Evolutionary conservation across 2,329 filamentous ascomycete genomes (phyloP), one percentile per base, ranked within the genome.

Genomic region (Alternaria conjuncta): DNA sequence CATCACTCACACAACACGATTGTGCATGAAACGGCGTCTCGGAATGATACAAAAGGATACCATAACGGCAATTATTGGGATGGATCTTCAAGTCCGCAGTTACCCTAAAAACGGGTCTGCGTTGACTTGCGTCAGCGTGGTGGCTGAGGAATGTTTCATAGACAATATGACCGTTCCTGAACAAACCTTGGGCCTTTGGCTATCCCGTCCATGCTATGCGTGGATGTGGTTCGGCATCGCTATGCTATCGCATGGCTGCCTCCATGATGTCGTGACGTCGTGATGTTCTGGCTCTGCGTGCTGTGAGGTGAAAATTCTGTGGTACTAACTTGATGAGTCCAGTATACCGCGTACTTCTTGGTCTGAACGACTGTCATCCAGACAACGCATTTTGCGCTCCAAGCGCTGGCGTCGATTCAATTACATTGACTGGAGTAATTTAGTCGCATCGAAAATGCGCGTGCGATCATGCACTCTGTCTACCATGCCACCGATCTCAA

Each of bases 81-180:
- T 64, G 71, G 74, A 65, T 67, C 45, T 66, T 71, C 72, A 75
- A 72, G 74, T 73, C 73, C 71, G 67, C 68, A 71, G 66, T 55
- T 36, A 36, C 55, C 65, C 69, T 47, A 65, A 6, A 32, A 32
- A 36, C 47, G 50, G 70, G 71, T 66, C 62, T 67, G 63, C 65
- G 67, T 70, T 57, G 68, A 66, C 68, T 65, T 56, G 54, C 30
- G 36, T 63, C 68, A 84, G 83, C 83, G 82, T 85, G 83, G 83
- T 84, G 79, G 83, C 83, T 84, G 83, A 83, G 83, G 82, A 82
- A 82, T 83, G 70, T 79, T 76, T 71, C 72, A 78, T 81, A 79
- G 68, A 73, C 75, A 78, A 82, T 77, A 73, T 79, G 81, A 79
- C 77, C 81, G 82, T 84, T 83, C 83, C 83, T 84, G 82, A 85